These are phyloP conservation scores for Clitopilus hobsonii DNA, from an alignment of 768 basidiomycete genomes.

Conservation along the genomic window DNA sequence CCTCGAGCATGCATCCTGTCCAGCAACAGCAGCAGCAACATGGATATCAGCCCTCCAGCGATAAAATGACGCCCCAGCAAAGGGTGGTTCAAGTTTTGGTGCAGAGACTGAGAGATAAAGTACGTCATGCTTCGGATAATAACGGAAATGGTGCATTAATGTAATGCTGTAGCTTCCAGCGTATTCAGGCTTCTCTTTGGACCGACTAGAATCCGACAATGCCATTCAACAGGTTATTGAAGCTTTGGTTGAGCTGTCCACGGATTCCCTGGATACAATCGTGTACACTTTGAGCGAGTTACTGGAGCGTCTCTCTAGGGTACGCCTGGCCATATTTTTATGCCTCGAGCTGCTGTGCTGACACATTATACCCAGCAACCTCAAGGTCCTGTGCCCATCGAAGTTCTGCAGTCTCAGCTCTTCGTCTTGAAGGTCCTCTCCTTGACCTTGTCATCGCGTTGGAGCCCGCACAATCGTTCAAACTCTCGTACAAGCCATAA, in stretches of 20 bases:
- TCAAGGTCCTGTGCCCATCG: slow-evolving; percentile 51
- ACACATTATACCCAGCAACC: slow-evolving; percentile 39
- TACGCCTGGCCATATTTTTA: slow-evolving; percentile 25
- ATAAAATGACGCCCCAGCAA: slow-evolving; percentile 62
- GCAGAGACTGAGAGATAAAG: slow-evolving; percentile 78
- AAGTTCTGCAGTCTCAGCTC: slow-evolving; percentile 82
- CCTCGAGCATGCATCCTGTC: slow-evolving; percentile 13
- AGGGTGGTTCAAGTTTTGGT: slow-evolving; percentile 80
- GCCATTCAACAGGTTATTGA: slow-evolving; percentile 74
- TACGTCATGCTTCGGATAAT: slow-evolving; percentile 21
- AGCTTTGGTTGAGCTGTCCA: slow-evolving; percentile 74
- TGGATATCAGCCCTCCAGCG: slow-evolving; percentile 23
- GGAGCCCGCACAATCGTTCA: slow-evolving; percentile 46
- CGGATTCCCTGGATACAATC: slow-evolving; percentile 76
- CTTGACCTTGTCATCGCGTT: slow-evolving; percentile 73
- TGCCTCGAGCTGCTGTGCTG: background rate
- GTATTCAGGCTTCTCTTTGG: slow-evolving; percentile 72
- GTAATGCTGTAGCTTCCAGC: slow-evolving; percentile 63
- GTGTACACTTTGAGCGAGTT: slow-evolving; percentile 73
- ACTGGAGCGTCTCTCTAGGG: slow-evolving; percentile 75
- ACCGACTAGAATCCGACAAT: slow-evolving; percentile 69
- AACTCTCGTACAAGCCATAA: slow-evolving; percentile 38
- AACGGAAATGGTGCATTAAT: slow-evolving; percentile 7
- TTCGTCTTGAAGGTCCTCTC: slow-evolving; percentile 81
- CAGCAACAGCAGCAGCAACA: slow-evolving; percentile 24